Percentiles rank a stretch among this genome's conserved stretches.
Conservation (phyloP, 495 filamentous ascomycete species). For the Sporormia fimetaria region DNA sequence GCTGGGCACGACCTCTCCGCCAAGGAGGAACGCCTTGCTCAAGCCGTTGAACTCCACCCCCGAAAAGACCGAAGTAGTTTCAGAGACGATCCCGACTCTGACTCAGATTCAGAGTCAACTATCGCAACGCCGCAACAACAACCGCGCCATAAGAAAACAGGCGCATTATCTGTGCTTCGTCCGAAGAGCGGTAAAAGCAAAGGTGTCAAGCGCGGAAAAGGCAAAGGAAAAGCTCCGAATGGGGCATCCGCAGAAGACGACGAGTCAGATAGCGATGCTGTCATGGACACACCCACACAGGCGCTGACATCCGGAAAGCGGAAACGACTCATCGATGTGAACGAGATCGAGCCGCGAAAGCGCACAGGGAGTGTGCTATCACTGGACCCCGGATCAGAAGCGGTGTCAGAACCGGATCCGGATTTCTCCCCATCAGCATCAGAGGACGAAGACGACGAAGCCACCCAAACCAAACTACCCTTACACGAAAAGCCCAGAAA, state of each 20-base stretch:
- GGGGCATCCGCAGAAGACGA: conserved; percentile 7
- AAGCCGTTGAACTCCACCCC: conserved; percentile 11
- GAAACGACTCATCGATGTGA: conserved; percentile 3
- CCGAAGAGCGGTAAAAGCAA: conserved; percentile 44
- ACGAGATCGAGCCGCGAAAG: background rate
- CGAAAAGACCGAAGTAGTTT: conserved; percentile 12
- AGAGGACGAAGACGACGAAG: conserved; percentile 19
- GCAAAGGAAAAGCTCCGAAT: conserved; percentile 12
- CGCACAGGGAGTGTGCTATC: too few relatives aligned
- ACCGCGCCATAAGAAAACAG: conserved; percentile 5
- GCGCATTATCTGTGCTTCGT: conserved; percentile 37
- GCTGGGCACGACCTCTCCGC: conserved; percentile 11
- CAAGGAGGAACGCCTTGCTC: conserved; percentile 8
- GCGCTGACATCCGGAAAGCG: conserved; percentile 38
- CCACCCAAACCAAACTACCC: conserved; percentile 24
- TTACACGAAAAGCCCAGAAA: conserved; percentile 20
- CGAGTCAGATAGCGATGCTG: conserved; percentile 7
- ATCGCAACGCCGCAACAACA: conserved; percentile 5
- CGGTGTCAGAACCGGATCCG: conserved; percentile 11
- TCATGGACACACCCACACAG: conserved; percentile 29
- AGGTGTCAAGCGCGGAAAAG: conserved; percentile 17
- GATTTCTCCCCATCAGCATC: conserved; percentile 6
- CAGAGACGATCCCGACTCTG: conserved; percentile 1
- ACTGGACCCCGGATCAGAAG: background rate
- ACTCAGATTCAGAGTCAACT: background rate